Base-by-base conservation (phyloP, 1,139 yeast species). In the Saccharomyces hybrid region DNA sequence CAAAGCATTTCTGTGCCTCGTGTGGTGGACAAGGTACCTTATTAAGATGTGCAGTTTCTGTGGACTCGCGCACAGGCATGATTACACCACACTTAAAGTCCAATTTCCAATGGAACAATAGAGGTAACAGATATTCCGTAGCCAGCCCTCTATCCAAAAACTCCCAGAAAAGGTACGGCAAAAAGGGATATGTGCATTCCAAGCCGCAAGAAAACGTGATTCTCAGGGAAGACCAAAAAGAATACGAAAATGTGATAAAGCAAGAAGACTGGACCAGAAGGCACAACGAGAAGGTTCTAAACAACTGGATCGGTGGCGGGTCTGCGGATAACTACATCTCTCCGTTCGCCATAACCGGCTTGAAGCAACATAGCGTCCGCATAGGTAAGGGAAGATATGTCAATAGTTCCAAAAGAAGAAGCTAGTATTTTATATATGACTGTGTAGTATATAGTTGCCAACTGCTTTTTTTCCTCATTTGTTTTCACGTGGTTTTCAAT, bases 171-270 rank as follows among this genome's bases (percentile, higher is more conserved):
- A 76, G 76, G 61, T 78, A 78, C 64, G 95, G 95, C 30, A 83
- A 83, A 61, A 86, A 82, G 50, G 95, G 95, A 2, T 81, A 73
- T 68, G 88, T 83, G 61, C 93, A 86, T 66, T 76, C 80, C 52
- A 82, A 82, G 61, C 78, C 83, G 57, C 81, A 78, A 61, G 75
- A 78, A 47, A 81, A 76, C 54, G 58, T 52, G 34, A 77, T 88
- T 50, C 78, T 90, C 57, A 80, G 95, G 62, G 98, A 88, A 70
- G 99, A 95, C 71, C 98, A 93, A 73, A 87, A 86, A 67, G 99
- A 93, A 71, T 95, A 93, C 70, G 83, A 82, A 63, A 84, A 86
- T 69, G 96, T 97, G 1, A 71, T 91, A 56, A 90, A 90, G 69
- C 85, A 88, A 65, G 95, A 90, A 56, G 84, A 84, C 50, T 89